Evolutionary conservation across 768 basidiomycete genomes (phyloP), one percentile per base, ranked within the genome.

Genomic region (Lepiota subincarnata): DNA sequence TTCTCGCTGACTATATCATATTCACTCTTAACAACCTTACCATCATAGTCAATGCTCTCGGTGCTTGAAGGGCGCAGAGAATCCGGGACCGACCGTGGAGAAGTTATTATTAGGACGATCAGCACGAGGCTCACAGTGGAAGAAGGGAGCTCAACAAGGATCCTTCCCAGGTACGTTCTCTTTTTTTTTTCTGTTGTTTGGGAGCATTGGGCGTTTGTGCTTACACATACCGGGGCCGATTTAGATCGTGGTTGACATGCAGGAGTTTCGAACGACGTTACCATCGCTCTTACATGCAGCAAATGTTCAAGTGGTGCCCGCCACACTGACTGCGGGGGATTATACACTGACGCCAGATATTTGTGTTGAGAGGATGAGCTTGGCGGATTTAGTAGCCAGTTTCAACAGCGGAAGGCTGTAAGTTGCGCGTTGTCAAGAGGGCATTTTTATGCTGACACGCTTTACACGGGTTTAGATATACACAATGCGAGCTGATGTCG

Each of bases 401-500:
- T 96, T 98, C 67, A 93, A 87, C 53, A 96, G 86, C 62, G 96
- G 96, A 13, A 77, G 97, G 51, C 68, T 99, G 97, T 97, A 60
- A 73, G 92, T 31, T 3, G 26, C 3, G 7, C 31, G 31, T 31
- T 11, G 31, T 79, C 11, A 13, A n/a, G n/a, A 35, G 14, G 13
- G 3, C 18, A 16, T 42, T 39, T 34, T 38, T 11, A 47, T 38
- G 2, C 11, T 26, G 28, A 8, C 42, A 52, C 43, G 31, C 16
- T 8, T 8, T 14, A 42, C 8, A 24, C 24, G 24, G n/a, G 13
- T 18, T 2, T 59, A 98, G 96, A 55, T 97, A 96, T 66, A 90
- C 93, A 0, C 97, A 99, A 64, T 98, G 96, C 71, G 96, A 98
- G 69, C 66, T 92, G 18, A 98, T 99, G 96, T 93, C 90, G 0